Base-by-base conservation (phyloP, 1,284 basidiomycete genomes). In the Heterobasidion occidentale region DNA sequence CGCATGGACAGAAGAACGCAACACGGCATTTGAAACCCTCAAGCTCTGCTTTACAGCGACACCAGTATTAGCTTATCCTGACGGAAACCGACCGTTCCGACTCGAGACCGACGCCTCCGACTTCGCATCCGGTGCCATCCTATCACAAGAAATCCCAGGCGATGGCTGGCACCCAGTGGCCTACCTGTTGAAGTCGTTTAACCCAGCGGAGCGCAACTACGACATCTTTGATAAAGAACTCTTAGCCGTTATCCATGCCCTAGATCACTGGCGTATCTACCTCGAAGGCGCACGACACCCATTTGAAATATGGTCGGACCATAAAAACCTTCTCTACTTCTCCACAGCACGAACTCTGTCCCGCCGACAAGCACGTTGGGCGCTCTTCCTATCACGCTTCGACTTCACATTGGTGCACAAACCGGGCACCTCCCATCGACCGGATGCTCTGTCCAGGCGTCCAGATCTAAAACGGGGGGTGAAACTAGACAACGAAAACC, bases 291-390 rank as follows among this genome's bases (percentile, higher is more conserved):
- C 54, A 35, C 20, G 33, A 11, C 44, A 55, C 7, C 42, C 15
- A 8, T 52, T 67, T 9, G 58, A 63, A 9, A 58, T 71, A 6
- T 60, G 59, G 48, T 67, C 70, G 0, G 66, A 73, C 46, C 71
- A 73, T 46, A 60, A 68, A 9, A 73, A 72, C 51, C 58, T 71
- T 0, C 49, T 49, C 49, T 70, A 67, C 44, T 72, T 69, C 53
- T 47, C 34, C 0, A 58, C 56, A 1, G 53, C 65, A 0, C 64
- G 67, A n/a, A 67, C 65, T 9, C 61, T 76, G 0, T 72, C 65
- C 50, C 55, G 65, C 36, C 34, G 68, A 9, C 75, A 77, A 56
- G 72, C 69, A 0, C 51, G 69, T 27, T 78, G 75, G 74, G 2
- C 27, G 4, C 54, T 58, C 15, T 42, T 34, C 17, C 56, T 61